phyloP scores from a whole-genome alignment of 164 flowering plant species.

The Aristolochia californica region DNA sequence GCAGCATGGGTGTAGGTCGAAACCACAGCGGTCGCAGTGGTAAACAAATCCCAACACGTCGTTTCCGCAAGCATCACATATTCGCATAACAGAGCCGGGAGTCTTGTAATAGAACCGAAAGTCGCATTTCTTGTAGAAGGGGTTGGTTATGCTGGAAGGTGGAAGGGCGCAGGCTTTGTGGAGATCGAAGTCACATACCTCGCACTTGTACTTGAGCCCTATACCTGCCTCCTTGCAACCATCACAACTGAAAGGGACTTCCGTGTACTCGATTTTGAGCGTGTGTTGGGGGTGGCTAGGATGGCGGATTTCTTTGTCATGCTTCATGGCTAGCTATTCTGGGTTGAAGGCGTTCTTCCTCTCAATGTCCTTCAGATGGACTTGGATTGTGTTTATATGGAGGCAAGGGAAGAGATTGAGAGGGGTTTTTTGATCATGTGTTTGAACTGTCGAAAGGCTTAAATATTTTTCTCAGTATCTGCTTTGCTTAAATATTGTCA shows the following conservation, averaged over 20 bases:
- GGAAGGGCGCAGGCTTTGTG: slow-evolving; percentile 46
- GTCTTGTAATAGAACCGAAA: slow-evolving; percentile 30
- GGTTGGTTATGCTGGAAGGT: slow-evolving; percentile 22
- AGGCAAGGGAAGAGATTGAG: background rate
- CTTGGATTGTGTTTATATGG: slow-evolving; percentile 16
- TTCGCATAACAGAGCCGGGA: slow-evolving; percentile 28
- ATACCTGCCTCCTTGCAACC: slow-evolving; percentile 72
- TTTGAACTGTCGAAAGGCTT: slow-evolving; percentile 9
- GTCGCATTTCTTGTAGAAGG: slow-evolving; percentile 43
- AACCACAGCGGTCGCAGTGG: slow-evolving; percentile 46
- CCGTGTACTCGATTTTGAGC: slow-evolving; percentile 46
- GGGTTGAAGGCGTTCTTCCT: too few relatives aligned
- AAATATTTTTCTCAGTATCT: slow-evolving; percentile 19
- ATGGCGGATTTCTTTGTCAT: slow-evolving; percentile 40
- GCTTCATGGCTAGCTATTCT: slow-evolving; percentile 30
- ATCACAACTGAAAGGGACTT: slow-evolving; percentile 49
- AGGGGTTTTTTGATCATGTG: background rate
- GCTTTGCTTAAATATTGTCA: slow-evolving; percentile 24
- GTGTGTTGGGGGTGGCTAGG: slow-evolving; percentile 42
- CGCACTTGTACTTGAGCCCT: slow-evolving; percentile 42
- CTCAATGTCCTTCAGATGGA: too few relatives aligned
- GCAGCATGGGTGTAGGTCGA: slow-evolving; percentile 63
- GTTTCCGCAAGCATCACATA: slow-evolving; percentile 42
- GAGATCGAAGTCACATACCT: slow-evolving; percentile 37
- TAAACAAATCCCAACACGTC: slow-evolving; percentile 40